These are phyloP conservation scores for Daucus carota DNA, from an alignment of 129 eudicot species.

Conservation along the genomic window DNA sequence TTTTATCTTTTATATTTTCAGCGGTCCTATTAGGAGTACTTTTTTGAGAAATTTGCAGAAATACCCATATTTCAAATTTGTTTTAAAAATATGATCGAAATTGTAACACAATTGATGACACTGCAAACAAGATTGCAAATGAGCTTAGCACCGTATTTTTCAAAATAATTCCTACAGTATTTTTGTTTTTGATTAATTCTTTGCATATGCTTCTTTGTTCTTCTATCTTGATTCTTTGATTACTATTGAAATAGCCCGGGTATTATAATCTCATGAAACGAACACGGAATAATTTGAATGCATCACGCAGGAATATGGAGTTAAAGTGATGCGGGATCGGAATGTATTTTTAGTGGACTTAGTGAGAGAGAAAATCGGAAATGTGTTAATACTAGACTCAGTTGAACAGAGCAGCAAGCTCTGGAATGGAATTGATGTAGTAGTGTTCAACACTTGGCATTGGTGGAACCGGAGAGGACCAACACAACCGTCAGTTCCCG, in stretches of 20 bases:
- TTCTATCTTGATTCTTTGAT: too few species aligned
- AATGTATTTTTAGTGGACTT: slow-evolving; percentile 37
- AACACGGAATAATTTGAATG: neutral
- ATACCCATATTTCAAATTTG: too few species aligned
- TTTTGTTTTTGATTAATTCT: neutral
- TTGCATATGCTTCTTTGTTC: too few species aligned
- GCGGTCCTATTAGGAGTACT: neutral
- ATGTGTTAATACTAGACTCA: slow-evolving; percentile 36
- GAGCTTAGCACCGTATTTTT: too few species aligned
- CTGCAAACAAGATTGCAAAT: too few species aligned
- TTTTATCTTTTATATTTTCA: slow-evolving; percentile 33
- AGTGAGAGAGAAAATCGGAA: slow-evolving; percentile 28
- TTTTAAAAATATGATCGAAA: too few species aligned
- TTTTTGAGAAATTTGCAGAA: too few species aligned
- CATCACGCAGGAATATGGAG: slow-evolving; percentile 27
- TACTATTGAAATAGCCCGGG: too few species aligned
- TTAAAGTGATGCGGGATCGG: slow-evolving; percentile 24
- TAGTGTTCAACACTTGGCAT: slow-evolving; percentile 42
- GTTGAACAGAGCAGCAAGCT: slow-evolving; percentile 20
- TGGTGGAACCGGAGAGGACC: slow-evolving; percentile 43
- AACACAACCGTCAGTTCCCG: slow-evolving; percentile 12
- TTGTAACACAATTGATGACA: too few species aligned
- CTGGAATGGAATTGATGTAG: slow-evolving; percentile 32
- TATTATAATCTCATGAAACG: too few species aligned
- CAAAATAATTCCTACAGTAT: too few species aligned